phyloP scores from a whole-genome alignment of 495 filamentous ascomycete species.

The Penicillium samsonianum region DNA sequence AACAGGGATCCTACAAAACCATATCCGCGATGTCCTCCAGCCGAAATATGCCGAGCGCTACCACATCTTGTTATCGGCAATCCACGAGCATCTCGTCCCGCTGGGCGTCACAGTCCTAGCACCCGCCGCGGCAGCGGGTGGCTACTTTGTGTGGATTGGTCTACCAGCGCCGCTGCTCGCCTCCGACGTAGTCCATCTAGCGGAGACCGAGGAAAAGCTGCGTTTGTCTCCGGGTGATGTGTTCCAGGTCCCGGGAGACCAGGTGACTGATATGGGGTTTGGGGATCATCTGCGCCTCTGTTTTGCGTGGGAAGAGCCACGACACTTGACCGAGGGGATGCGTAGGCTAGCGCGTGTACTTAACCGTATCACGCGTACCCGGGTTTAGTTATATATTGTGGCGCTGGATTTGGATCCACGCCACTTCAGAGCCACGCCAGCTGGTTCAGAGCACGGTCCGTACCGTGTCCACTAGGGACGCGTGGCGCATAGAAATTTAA shows the following conservation, averaged over 20 bases:
- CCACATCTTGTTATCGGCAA: conserved; percentile 50
- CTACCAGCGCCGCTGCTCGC: conserved; percentile 57
- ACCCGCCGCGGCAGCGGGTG: conserved; percentile 50
- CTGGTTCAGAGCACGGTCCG: conserved; percentile 8
- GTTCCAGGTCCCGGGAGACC: conserved; percentile 66
- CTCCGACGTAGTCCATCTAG: conserved; percentile 54
- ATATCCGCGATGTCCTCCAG: conserved; percentile 51
- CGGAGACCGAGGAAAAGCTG: conserved; percentile 58
- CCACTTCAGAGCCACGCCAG: conserved; percentile 1
- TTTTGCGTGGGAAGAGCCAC: conserved; percentile 74
- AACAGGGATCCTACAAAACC: conserved; percentile 48
- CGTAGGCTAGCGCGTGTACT: conserved; percentile 54
- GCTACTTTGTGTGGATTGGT: conserved; percentile 80
- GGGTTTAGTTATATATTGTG: not conserved
- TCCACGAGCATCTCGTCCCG: conserved; percentile 56
- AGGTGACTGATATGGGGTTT: conserved; percentile 46
- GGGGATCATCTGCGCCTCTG: conserved; percentile 61
- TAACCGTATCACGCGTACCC: conserved; percentile 6
- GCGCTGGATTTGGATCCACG: not conserved
- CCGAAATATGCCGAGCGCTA: conserved; percentile 60
- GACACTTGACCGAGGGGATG: conserved; percentile 68
- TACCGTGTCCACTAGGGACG: conserved; percentile 12
- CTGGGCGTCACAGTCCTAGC: conserved; percentile 57
- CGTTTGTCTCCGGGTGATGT: conserved; percentile 62
- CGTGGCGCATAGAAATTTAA: not conserved